Conservation (phyloP, 768 basidiomycete genomes). For the Boletus subcaerulescens region DNA sequence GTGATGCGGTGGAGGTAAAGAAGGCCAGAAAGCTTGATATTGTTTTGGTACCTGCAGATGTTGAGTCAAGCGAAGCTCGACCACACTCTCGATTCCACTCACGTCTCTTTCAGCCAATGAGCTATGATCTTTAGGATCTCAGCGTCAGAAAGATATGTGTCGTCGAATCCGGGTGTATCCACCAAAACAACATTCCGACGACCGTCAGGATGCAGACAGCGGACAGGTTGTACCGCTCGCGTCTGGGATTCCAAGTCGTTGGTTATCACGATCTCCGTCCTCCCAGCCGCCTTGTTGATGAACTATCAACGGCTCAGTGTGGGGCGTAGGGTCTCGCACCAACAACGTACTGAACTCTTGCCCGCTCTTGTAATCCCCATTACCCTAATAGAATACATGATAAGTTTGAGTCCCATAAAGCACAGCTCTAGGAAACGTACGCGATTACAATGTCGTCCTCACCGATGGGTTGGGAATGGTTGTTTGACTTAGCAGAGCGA, state of each 20-base stretch:
- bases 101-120: constrained; percentile 18
- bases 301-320: constrained; percentile 4
- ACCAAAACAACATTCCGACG: constrained; percentile 13
- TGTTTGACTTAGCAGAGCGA: not conserved
- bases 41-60: not conserved
- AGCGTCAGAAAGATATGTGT: constrained; percentile 8
- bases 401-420: not conserved
- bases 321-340: not conserved
- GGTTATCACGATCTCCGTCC: not conserved
- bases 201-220: constrained; percentile 14
- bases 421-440: constrained; percentile 2
- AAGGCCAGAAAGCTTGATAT: too few relatives aligned
- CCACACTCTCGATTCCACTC: too few relatives aligned
- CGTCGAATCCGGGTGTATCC: constrained; percentile 20
- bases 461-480: not conserved
- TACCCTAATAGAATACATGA: constrained; percentile 1
- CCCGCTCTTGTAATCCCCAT: constrained; percentile 18
- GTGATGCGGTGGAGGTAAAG: too few relatives aligned
- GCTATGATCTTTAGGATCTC: constrained; percentile 11
- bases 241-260: constrained; percentile 9
- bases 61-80: not conserved
- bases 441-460: constrained; percentile 15
- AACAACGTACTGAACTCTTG: constrained; percentile 18
- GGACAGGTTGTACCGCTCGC: constrained; percentile 3
- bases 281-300: constrained; percentile 6